Base-by-base conservation (phyloP, 441 rosid species). In the Hura crepitans region DNA sequence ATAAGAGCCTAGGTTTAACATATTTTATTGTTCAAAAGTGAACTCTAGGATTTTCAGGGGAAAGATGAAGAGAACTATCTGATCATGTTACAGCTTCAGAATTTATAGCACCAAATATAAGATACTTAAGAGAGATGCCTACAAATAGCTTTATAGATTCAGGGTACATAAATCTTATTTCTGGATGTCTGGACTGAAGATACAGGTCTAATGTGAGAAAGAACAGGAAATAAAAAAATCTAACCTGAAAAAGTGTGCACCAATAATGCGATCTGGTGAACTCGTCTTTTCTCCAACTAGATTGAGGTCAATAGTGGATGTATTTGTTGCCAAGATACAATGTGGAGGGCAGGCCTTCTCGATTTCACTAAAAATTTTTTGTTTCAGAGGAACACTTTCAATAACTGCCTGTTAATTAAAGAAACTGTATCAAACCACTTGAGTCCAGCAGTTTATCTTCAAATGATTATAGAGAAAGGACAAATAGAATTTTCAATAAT, bases 231-330 rank as follows among this genome's bases (percentile, higher is more conserved):
- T n/a, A 56, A 65, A 62, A 49, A 47, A 30, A n/a, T 60, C 65
- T 64, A 54, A 89, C 99, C 99, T 95, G 91, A 95, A 95, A 86
- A 95, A 92, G 74, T 90, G 97, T 50, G 99, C 97, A 8, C 99
- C 99, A 73, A 94, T 78, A 35, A 94, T 88, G 65, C 97, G 93
- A 77, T 85, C 94, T 75, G 86, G 81, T 27, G 97, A 83, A 64
- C 76, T 83, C 42, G 84, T 89, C 81, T 87, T 92, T 77, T 89
- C 89, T 53, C 97, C 99, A 74, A 92, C 74, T 66, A 85, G 30
- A 60, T 87, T 80, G 62, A 95, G 87, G 80, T 90, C 94, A 58
- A 92, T 89, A 5, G 97, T 85, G 70, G 99, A 95, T 74, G 99
- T 95, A 62, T 94, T 94, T 65, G 94, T 79, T 50, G 99, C 97